Conservation (phyloP, 345 rosid genomes). For the Combretum micranthum region DNA sequence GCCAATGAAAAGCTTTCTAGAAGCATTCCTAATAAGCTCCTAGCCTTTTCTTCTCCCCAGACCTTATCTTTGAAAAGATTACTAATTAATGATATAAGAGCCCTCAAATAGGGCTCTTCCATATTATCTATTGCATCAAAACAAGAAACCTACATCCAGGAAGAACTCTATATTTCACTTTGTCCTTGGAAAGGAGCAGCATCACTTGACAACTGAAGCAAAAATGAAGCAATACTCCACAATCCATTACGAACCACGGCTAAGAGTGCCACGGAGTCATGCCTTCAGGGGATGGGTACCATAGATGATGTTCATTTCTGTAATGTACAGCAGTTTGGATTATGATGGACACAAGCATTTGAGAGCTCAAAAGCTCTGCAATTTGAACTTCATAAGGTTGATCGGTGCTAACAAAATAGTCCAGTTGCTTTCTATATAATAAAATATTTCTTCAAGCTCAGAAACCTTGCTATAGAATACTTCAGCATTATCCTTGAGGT, state of each 20-base stretch:
- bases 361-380: conserved; percentile 72
- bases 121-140: conserved; percentile 41
- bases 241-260: conserved; percentile 74
- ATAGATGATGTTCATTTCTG: no score
- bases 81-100: no score
- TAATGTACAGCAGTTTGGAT: no score
- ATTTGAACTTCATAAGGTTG: conserved; percentile 50
- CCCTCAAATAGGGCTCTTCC: conserved; percentile 69
- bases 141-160: conserved; percentile 33
- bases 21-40: conserved; percentile 45
- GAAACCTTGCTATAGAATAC: no score
- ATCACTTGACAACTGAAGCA: conserved; percentile 60
- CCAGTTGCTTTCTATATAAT: conserved; percentile 67
- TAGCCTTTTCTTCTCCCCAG: no score
- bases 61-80: no score
- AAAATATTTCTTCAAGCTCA: no score
- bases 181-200: conserved; percentile 71
- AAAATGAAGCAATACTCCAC: conserved; percentile 69
- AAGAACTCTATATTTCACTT: conserved; percentile 21
- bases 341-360: conserved; percentile 66
- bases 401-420: conserved; percentile 55
- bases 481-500: no score
- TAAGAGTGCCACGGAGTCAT: no score
- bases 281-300: no score
- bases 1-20: conserved; percentile 67